Evolutionary conservation across 768 basidiomycete species (phyloP).

Genomic region (Ramaria sp.): DNA sequence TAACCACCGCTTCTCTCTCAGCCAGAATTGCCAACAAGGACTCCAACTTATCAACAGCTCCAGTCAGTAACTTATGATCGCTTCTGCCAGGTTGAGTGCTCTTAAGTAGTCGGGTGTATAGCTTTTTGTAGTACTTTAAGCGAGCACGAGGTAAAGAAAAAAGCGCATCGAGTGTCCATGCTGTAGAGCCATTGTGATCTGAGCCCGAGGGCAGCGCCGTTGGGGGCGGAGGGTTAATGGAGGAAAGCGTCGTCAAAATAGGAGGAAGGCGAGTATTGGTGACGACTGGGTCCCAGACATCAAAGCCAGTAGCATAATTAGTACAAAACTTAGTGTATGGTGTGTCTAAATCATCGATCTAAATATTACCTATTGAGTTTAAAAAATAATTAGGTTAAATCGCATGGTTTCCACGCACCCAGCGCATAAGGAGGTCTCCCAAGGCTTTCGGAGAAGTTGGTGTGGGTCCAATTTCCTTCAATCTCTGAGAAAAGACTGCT

Average conservation of each 20-base stretch:
- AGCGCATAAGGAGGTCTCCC: conserved; percentile 92
- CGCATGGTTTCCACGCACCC: conserved; percentile 47
- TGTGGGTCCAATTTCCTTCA: conserved; percentile 88
- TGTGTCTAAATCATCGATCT: conserved; percentile 87
- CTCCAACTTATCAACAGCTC: conserved; percentile 75
- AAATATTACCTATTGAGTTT: conserved; percentile 13
- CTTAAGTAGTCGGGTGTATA: conserved; percentile 78
- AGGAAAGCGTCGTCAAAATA: conserved; percentile 62
- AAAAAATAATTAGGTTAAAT: neutral
- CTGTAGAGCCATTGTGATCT: conserved; percentile 24
- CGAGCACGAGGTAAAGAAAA: conserved; percentile 81
- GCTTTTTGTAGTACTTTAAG: conserved; percentile 83
- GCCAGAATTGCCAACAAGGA: conserved; percentile 58
- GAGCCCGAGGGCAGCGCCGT: conserved; percentile 21
- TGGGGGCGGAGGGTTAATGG: conserved; percentile 45
- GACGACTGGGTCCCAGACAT: conserved; percentile 71
- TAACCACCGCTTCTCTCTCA: conserved; percentile 40
- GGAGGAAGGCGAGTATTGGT: conserved; percentile 60
- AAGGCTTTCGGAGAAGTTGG: conserved; percentile 89
- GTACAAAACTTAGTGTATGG: conserved; percentile 78
- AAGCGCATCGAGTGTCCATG: conserved; percentile 80
- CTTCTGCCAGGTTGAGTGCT: conserved; percentile 78
- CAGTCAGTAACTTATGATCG: conserved; percentile 72
- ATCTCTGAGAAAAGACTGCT: conserved; percentile 43
- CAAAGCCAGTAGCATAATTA: conserved; percentile 68